These are phyloP conservation scores for Termitomyces eurrhizus DNA, from an alignment of 768 basidiomycete genomes.

Conservation along the genomic window DNA sequence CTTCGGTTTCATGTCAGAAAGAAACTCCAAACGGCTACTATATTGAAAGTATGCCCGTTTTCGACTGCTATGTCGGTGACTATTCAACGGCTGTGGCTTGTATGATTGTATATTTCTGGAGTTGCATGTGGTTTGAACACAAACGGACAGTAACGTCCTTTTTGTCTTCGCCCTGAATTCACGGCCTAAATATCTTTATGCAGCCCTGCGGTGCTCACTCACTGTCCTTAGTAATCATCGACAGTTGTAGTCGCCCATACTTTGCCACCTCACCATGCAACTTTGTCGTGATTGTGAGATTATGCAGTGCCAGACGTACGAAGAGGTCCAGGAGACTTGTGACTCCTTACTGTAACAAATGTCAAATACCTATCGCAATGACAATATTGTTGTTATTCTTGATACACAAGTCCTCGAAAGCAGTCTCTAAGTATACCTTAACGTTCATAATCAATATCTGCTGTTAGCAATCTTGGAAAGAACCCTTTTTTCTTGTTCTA, in stretches of 20 bases:
- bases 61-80: neutral
- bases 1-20: neutral
- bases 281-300: neutral
- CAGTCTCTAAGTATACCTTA: neutral
- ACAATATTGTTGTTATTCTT: neutral
- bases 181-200: neutral
- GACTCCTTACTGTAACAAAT: neutral
- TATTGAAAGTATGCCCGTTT: neutral
- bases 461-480: neutral
- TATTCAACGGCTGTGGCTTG: neutral
- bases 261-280: neutral
- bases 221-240: neutral
- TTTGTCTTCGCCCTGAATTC: neutral
- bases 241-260: neutral
- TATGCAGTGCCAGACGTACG: neutral
- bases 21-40: neutral
- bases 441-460: neutral
- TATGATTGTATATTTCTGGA: neutral
- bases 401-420: neutral
- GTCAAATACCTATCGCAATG: neutral
- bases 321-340: neutral
- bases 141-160: neutral
- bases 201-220: neutral
- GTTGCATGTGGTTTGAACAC: neutral
- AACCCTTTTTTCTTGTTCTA: neutral